Evolutionary conservation across 331 rosid species (phyloP).

Genomic region (Quercus tomentella): DNA sequence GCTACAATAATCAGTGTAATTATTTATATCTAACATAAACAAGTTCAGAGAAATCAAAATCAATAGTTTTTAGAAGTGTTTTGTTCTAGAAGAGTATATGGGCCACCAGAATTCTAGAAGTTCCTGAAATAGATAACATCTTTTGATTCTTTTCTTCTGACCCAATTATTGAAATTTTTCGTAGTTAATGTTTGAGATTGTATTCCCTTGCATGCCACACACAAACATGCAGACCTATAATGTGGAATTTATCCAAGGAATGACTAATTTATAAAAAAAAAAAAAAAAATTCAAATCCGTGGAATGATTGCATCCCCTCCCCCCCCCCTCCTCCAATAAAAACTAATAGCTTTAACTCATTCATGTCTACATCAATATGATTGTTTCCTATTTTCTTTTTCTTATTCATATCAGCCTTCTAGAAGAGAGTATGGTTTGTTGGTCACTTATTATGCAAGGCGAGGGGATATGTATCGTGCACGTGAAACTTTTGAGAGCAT

Average conservation of each 20-base stretch:
- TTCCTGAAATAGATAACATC: not conserved
- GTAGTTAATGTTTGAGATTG: not conserved
- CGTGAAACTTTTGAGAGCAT: constrained; percentile 92
- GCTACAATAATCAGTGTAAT: not conserved
- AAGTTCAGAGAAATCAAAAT: not conserved
- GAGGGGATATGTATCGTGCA: constrained; percentile 95
- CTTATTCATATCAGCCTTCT: constrained; percentile 65
- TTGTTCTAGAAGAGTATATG: not conserved
- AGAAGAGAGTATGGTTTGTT: constrained; percentile 93
- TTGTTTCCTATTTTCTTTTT: constrained; percentile 4
- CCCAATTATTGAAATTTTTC: not conserved
- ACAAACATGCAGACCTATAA: not conserved
- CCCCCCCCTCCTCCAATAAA: not conserved
- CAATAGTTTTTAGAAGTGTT: not conserved
- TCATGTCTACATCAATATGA: not conserved
- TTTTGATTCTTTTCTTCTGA: not conserved
- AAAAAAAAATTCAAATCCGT: not conserved
- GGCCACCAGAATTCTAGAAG: not conserved
- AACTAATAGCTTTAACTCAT: not conserved
- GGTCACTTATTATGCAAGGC: constrained; percentile 87
- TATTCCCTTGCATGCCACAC: not conserved
- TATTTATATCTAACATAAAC: not conserved
- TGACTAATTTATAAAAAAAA: not conserved
- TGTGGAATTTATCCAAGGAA: not conserved
- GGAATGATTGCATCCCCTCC: not conserved